Evolutionary conservation across 805 yeast species (phyloP).

Genomic region (Starmerella etchellsii): DNA sequence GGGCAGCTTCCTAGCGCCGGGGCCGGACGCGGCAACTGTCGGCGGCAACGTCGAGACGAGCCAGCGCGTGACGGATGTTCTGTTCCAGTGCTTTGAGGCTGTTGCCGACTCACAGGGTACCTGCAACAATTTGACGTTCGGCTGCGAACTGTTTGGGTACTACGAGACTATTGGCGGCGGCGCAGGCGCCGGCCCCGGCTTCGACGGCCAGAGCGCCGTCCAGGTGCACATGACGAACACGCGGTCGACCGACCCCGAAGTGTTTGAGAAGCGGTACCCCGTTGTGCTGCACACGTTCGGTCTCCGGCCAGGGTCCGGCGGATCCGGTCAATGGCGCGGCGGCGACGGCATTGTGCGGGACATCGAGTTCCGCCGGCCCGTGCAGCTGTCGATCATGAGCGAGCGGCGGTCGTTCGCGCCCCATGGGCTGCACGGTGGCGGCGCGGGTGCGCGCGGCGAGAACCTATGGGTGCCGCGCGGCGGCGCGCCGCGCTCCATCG

Average conservation of each 20-base stretch:
- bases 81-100: slow-evolving; percentile 72
- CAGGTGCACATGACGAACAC: slow-evolving; percentile 93
- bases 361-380: slow-evolving; percentile 60
- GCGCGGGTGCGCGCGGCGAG: slow-evolving; percentile 57
- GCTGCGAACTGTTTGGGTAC: slow-evolving; percentile 52
- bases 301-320: slow-evolving; percentile 65
- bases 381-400: slow-evolving; percentile 66
- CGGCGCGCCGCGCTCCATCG: slow-evolving; percentile 31
- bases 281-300: slow-evolving; percentile 61
- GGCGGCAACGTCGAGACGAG: slow-evolving; percentile 93
- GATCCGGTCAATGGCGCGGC: slow-evolving; percentile 56
- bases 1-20: slow-evolving; percentile 57
- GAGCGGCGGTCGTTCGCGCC: slow-evolving; percentile 81
- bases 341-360: slow-evolving; percentile 84
- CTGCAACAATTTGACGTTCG: slow-evolving; percentile 86
- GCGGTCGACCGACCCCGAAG: slow-evolving; percentile 80
- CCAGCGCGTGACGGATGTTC: slow-evolving; percentile 82
- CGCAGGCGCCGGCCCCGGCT: slow-evolving; percentile 77
- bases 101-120: slow-evolving; percentile 96
- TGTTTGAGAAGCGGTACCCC: slow-evolving; percentile 80
- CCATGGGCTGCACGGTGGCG: slow-evolving; percentile 76
- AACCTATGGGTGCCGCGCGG: slow-evolving; percentile 33
- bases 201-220: slow-evolving; percentile 82
- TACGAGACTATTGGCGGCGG: slow-evolving; percentile 96
- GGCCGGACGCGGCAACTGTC: slow-evolving; percentile 80